Conservation (phyloP, 2,329 filamentous ascomycete species). For the Claviceps sp. region DNA sequence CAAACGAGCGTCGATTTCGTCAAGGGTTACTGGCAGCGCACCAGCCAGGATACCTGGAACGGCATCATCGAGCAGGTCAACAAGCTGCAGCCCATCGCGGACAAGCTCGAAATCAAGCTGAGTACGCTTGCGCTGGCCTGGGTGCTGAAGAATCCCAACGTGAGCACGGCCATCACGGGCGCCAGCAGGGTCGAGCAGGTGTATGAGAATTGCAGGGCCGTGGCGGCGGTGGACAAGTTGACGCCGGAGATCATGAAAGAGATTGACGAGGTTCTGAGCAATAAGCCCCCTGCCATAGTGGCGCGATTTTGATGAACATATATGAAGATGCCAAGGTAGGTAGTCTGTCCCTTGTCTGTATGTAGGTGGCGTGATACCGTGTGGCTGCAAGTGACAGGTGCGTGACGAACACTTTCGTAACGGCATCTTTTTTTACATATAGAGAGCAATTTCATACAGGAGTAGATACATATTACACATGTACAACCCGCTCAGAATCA, state of each 20-base stretch:
- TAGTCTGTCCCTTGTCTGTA: background rate
- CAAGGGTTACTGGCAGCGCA: slow-evolving; percentile 36
- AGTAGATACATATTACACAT: too few relatives aligned
- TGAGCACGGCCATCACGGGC: slow-evolving; percentile 48
- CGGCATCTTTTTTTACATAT: background rate
- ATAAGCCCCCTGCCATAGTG: slow-evolving; percentile 37
- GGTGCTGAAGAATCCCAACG: slow-evolving; percentile 48
- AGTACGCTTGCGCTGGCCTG: slow-evolving; percentile 45
- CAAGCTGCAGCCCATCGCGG: slow-evolving; percentile 47
- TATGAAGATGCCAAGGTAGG: background rate
- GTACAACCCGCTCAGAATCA: too few relatives aligned
- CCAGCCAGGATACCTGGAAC: slow-evolving; percentile 39
- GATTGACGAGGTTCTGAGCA: slow-evolving; percentile 45
- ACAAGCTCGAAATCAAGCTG: slow-evolving; percentile 46
- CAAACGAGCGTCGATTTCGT: slow-evolving; percentile 43
- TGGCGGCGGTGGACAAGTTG: slow-evolving; percentile 39
- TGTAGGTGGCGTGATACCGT: background rate
- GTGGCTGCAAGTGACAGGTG: too few relatives aligned
- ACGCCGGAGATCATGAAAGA: slow-evolving; percentile 44
- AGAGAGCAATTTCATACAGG: too few relatives aligned
- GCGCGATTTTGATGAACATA: slow-evolving; percentile 17
- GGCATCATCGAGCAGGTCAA: slow-evolving; percentile 45
- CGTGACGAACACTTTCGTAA: background rate
- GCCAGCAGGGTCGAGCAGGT: slow-evolving; percentile 45
- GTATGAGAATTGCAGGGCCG: slow-evolving; percentile 43